Evolutionary conservation across 441 rosid genomes (phyloP).

Genomic region (Erodium trifolium): DNA sequence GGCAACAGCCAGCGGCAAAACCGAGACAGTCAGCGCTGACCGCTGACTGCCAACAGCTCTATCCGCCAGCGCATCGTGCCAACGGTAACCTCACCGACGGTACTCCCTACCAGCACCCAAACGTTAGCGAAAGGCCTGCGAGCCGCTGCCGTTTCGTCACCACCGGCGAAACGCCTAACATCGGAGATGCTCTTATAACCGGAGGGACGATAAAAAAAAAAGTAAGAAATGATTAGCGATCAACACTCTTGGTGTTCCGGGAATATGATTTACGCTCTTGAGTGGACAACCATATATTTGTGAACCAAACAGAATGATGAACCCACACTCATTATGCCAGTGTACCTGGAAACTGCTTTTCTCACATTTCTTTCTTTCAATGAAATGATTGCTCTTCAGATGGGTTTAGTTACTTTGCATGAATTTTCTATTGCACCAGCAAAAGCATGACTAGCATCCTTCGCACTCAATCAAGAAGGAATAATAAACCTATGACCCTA

Average conservation of each 20-base stretch:
- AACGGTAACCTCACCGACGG: no score
- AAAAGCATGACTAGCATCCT: neutral
- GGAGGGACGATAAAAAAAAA: no score
- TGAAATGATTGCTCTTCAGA: neutral
- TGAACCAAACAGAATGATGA: conserved; percentile 4
- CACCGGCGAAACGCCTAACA: no score
- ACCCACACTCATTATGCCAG: neutral
- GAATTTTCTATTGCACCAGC: neutral
- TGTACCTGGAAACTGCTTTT: conserved; percentile 1
- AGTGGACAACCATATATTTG: neutral
- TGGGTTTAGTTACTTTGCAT: neutral
- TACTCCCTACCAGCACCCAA: no score
- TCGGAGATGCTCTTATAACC: no score
- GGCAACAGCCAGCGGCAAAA: no score
- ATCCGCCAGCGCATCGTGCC: no score
- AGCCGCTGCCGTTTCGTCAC: no score
- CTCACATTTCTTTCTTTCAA: neutral
- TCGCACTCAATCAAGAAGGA: neutral
- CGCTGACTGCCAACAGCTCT: no score
- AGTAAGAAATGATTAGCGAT: neutral
- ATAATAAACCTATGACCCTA: neutral
- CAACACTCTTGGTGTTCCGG: no score
- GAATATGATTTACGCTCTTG: neutral
- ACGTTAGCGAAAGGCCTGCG: no score
- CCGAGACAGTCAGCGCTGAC: no score